Percentiles rank a stretch among this genome's conserved stretches.
These are phyloP conservation scores for Podospora pseudoanserina DNA, from an alignment of 495 filamentous ascomycete genomes.

Conservation along the genomic window DNA sequence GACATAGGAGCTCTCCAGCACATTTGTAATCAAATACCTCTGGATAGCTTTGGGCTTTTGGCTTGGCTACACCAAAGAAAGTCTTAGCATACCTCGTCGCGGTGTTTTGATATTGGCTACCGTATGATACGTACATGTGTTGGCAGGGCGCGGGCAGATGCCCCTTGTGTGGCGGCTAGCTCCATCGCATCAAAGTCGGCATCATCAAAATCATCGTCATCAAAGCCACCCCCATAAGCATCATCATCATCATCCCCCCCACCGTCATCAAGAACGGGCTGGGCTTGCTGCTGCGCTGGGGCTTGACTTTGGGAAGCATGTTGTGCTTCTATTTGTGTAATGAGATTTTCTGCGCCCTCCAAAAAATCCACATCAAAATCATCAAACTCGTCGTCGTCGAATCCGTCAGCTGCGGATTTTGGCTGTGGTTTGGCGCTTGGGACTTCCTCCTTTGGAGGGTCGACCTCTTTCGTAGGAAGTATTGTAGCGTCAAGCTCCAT, in stretches of 20 bases:
- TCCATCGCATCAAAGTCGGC: slow-evolving; percentile 66
- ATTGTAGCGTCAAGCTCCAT: slow-evolving; percentile 50
- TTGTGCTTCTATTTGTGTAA: slow-evolving; percentile 47
- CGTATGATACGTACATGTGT: slow-evolving; percentile 50
- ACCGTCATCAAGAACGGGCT: slow-evolving; percentile 2
- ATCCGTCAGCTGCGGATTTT: slow-evolving; percentile 9
- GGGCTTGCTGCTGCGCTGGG: background rate
- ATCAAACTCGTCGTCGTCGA: slow-evolving; percentile 42
- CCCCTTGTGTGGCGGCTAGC: slow-evolving; percentile 52
- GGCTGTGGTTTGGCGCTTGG: slow-evolving; percentile 32
- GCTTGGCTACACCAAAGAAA: slow-evolving; percentile 38
- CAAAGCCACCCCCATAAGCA: slow-evolving; percentile 40
- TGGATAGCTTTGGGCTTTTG: slow-evolving; percentile 69
- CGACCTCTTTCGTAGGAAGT: slow-evolving; percentile 40
- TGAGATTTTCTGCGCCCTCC: slow-evolving; percentile 55
- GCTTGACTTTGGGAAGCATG: slow-evolving; percentile 10
- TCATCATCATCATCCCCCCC: slow-evolving; percentile 34
- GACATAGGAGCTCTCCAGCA: slow-evolving; percentile 62
- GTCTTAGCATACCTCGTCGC: slow-evolving; percentile 41
- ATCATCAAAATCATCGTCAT: slow-evolving; percentile 59
- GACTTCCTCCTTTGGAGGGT: slow-evolving; percentile 38
- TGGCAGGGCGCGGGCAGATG: slow-evolving; percentile 24
- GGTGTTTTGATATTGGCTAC: slow-evolving; percentile 18
- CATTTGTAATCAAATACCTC: slow-evolving; percentile 72
- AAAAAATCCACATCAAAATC: slow-evolving; percentile 63